These are phyloP conservation scores for Monilinia vaccinii-corymbosi DNA, from an alignment of 2,329 filamentous ascomycete species.

Conservation along the genomic window DNA sequence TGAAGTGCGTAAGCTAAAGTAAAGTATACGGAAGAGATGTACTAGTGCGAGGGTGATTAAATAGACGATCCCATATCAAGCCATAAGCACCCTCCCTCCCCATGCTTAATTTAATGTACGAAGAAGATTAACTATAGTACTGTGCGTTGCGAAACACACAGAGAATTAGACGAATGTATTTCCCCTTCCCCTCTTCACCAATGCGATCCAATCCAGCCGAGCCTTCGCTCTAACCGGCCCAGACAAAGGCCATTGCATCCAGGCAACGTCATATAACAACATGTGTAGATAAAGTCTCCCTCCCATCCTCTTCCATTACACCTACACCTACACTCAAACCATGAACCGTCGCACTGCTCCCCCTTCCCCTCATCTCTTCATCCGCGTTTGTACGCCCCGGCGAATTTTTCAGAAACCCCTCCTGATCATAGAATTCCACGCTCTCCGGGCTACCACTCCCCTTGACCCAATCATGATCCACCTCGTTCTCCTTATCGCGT, in stretches of 20 bases:
- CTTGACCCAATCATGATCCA: not conserved
- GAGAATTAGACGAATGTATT: not conserved
- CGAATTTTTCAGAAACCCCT: constrained; percentile 20
- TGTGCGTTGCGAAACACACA: not conserved
- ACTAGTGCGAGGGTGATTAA: too few species aligned
- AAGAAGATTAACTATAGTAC: not conserved
- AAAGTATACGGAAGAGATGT: not conserved
- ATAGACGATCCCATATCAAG: not conserved
- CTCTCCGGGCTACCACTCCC: constrained; percentile 8
- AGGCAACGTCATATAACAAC: not conserved
- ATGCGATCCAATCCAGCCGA: too few species aligned
- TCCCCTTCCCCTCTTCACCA: not conserved
- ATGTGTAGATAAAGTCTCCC: not conserved
- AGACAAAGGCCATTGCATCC: not conserved
- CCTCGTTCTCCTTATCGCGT: not conserved
- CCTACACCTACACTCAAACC: not conserved
- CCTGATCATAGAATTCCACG: constrained; percentile 21
- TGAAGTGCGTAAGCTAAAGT: not conserved
- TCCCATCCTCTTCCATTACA: not conserved
- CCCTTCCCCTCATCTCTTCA: not conserved
- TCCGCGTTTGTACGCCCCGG: constrained; percentile 7
- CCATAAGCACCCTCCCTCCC: fast-evolving
- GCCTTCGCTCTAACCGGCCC: too few species aligned
- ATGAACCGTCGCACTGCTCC: not conserved
- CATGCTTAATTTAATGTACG: not conserved